Percentiles rank a stretch among this genome's conserved stretches.
Conservation (phyloP, 306 rosid species). For the Herpetospermum pedunculosum region DNA sequence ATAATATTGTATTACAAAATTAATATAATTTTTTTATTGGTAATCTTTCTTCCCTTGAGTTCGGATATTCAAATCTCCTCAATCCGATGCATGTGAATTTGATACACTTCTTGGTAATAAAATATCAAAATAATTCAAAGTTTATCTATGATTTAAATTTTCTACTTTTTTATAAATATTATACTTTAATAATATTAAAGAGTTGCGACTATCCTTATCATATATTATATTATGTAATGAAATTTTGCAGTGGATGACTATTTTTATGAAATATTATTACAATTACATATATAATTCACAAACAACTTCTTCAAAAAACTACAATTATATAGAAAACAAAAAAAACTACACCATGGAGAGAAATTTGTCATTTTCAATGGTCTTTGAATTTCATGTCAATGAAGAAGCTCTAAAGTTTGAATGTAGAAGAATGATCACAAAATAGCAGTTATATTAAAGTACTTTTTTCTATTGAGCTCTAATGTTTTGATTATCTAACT, state of each 20-base stretch:
- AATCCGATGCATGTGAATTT: too few species aligned
- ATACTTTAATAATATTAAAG: not conserved
- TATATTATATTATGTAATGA: too few species aligned
- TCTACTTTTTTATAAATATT: not conserved
- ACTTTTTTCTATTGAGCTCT: too few species aligned
- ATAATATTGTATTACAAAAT: too few species aligned
- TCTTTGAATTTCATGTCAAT: not conserved
- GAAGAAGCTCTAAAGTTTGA: not conserved
- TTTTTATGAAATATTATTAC: not conserved
- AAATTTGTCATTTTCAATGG: not conserved
- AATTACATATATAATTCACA: not conserved
- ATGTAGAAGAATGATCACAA: not conserved
- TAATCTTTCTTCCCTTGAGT: too few species aligned
- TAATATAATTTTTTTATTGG: too few species aligned
- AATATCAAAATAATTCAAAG: not conserved
- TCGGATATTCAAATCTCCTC: too few species aligned
- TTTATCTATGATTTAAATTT: not conserved
- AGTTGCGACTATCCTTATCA: not conserved
- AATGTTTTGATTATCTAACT: too few species aligned
- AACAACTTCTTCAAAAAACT: not conserved
- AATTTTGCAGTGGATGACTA: not conserved
- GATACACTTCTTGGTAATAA: too few species aligned
- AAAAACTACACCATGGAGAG: not conserved
- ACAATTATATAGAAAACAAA: too few species aligned
- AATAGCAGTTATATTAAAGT: too few species aligned